phyloP scores from a whole-genome alignment of 352 stramenopile genomes.

The Thraustotheca clavata region DNA sequence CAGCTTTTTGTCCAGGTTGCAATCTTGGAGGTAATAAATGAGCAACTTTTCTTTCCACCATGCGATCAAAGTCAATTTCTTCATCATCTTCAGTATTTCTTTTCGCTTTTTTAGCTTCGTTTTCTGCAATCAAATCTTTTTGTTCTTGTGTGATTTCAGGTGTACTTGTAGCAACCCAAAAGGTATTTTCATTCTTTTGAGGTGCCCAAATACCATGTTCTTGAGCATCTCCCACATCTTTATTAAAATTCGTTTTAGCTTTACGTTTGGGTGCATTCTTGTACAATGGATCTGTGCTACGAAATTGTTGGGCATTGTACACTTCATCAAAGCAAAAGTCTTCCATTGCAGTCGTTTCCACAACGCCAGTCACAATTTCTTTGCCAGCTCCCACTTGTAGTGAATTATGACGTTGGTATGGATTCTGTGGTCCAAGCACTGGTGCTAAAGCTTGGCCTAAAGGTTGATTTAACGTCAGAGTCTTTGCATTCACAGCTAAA shows the following conservation, averaged over 20 bases:
- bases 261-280: constrained; percentile 36
- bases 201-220: constrained; percentile 19
- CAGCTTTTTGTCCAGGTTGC: constrained; percentile 47
- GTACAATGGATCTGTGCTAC: constrained; percentile 40
- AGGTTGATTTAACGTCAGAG: constrained; percentile 16
- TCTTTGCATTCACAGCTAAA: constrained; percentile 14
- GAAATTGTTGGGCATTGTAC: constrained; percentile 57
- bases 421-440: constrained; percentile 14
- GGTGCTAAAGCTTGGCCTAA: background rate
- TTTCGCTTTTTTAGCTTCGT: constrained; percentile 20
- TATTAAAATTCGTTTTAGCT: background rate
- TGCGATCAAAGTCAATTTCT: constrained; percentile 79
- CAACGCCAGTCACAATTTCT: constrained; percentile 65
- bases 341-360: constrained; percentile 59
- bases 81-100: constrained; percentile 46
- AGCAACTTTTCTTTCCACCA: constrained; percentile 78
- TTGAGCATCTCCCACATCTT: constrained; percentile 6
- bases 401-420: constrained; percentile 21
- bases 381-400: constrained; percentile 46
- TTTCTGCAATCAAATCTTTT: constrained; percentile 18
- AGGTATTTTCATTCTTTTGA: constrained; percentile 11
- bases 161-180: constrained; percentile 13
- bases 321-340: constrained; percentile 73
- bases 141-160: constrained; percentile 5
- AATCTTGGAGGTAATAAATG: constrained; percentile 65